These are phyloP conservation scores for Fomitopsis palustris DNA, from an alignment of 1,284 basidiomycete species.

Conservation along the genomic window DNA sequence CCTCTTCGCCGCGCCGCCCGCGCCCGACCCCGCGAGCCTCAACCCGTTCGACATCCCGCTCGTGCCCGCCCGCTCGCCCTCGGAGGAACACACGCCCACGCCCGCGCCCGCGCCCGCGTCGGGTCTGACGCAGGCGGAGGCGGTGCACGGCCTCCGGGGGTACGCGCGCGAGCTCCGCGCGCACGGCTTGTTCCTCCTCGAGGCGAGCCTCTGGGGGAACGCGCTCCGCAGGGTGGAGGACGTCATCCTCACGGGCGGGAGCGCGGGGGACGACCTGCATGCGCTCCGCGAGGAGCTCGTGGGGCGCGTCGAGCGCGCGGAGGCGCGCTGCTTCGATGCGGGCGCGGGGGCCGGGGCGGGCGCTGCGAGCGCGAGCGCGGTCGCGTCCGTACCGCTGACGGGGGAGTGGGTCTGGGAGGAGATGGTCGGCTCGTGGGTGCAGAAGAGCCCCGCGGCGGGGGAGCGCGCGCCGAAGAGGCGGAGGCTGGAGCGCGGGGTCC, in stretches of 20 bases:
- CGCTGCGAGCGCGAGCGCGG: conserved; percentile 3
- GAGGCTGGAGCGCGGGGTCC: background rate
- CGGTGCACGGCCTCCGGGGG: conserved; percentile 17
- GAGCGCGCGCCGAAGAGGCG: conserved; percentile 3
- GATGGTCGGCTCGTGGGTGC: conserved; percentile 39
- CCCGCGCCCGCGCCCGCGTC: conserved; percentile 13
- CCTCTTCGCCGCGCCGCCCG: conserved; percentile 15
- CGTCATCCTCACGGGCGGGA: conserved; percentile 13
- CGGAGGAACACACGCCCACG: background rate
- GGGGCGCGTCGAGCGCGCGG: conserved; percentile 45
- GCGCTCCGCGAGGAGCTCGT: conserved; percentile 39
- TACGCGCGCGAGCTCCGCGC: conserved; percentile 34
- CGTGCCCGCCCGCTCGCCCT: conserved; percentile 10
- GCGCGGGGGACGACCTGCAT: conserved; percentile 10
- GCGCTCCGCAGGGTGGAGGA: conserved; percentile 45
- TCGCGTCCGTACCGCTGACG: background rate
- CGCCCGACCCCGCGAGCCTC: conserved; percentile 4
- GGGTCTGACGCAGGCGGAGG: background rate
- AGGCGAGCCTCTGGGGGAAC: conserved; percentile 52
- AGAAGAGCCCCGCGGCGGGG: conserved; percentile 27
- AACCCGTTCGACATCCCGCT: conserved; percentile 14
- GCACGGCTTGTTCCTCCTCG: conserved; percentile 35
- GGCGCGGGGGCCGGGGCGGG: background rate
- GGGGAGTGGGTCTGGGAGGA: conserved; percentile 44
- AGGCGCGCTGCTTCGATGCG: conserved; percentile 38